A percentile compares a stretch with the other conserved stretches of the same genome.
Evolutionary conservation across 108 stramenopile genomes (phyloP).

Genomic region (Bacterosira constricta): DNA sequence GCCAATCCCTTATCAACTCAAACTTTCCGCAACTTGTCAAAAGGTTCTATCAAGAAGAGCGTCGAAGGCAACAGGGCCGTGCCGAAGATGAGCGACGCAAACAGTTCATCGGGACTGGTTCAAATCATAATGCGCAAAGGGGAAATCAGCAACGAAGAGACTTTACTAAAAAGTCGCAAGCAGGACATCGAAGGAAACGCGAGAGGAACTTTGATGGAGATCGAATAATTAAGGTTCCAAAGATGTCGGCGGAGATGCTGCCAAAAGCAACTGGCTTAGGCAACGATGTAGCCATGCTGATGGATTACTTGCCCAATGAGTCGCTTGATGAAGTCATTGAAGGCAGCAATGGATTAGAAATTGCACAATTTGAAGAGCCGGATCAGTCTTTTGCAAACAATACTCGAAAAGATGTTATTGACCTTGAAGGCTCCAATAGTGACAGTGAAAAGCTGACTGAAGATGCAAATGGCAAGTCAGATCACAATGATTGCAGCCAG

Average conservation of each 20-base stretch:
- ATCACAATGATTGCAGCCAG: neutral
- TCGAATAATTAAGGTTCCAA: neutral
- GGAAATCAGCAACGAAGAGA: neutral
- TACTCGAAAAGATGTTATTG: neutral
- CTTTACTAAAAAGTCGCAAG: neutral
- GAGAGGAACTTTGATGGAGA: conserved; percentile 1
- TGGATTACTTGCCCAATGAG: neutral
- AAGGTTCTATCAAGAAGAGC: conserved; percentile 45
- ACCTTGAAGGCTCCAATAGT: neutral
- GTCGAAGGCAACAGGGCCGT: conserved; percentile 52
- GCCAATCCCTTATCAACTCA: conserved; percentile 45
- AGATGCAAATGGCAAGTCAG: neutral
- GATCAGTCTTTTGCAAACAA: too few species aligned
- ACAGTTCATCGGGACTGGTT: conserved; percentile 47
- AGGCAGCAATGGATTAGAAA: neutral
- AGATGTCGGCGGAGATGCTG: neutral
- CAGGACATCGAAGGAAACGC: neutral
- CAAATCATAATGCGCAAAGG: neutral
- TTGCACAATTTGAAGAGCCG: neutral
- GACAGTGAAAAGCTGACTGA: neutral
- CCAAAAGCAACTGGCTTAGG: neutral
- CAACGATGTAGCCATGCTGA: neutral
- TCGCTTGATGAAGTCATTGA: neutral
- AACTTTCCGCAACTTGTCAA: conserved; percentile 56
- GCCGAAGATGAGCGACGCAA: conserved; percentile 58